Percentiles rank a stretch among this genome's conserved stretches.
These are phyloP conservation scores for Debaryomyces hansenii DNA, from an alignment of 805 yeast genomes.

Conservation along the genomic window DNA sequence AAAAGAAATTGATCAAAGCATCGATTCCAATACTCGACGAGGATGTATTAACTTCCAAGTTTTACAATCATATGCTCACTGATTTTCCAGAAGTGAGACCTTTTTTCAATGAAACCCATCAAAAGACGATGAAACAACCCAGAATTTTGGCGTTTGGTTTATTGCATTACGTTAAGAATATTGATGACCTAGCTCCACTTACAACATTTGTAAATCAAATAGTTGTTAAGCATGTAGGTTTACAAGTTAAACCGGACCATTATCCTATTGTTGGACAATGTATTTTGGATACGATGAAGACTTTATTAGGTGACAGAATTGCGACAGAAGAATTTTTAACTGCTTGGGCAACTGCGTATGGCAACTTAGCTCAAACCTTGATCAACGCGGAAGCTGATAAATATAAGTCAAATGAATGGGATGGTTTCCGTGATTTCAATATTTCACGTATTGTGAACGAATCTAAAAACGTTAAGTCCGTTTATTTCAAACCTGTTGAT, in stretches of 20 bases:
- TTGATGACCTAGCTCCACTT: conserved; percentile 57
- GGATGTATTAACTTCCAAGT: conserved; percentile 49
- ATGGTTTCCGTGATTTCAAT: conserved; percentile 54
- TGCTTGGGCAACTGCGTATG: conserved; percentile 70
- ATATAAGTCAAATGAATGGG: conserved; percentile 51
- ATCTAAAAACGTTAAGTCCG: conserved; percentile 47
- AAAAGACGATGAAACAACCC: conserved; percentile 56
- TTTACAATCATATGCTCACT: conserved; percentile 56
- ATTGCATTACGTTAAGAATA: conserved; percentile 59
- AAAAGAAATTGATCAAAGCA: conserved; percentile 38
- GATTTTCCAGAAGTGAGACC: conserved; percentile 55
- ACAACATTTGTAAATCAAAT: conserved; percentile 56
- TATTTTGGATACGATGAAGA: conserved; percentile 53
- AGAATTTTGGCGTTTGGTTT: conserved; percentile 63
- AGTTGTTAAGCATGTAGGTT: conserved; percentile 65
- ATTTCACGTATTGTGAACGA: conserved; percentile 46
- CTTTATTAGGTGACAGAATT: conserved; percentile 53
- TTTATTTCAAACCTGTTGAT: conserved; percentile 50
- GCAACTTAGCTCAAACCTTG: conserved; percentile 58
- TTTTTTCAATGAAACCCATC: conserved; percentile 63
- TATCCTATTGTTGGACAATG: conserved; percentile 64
- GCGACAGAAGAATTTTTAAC: conserved; percentile 57
- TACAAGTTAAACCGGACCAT: conserved; percentile 62
- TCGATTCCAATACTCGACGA: conserved; percentile 57
- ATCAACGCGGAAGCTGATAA: conserved; percentile 53